Conservation (phyloP, 805 yeast genomes). For the Starmerella sp. region DNA sequence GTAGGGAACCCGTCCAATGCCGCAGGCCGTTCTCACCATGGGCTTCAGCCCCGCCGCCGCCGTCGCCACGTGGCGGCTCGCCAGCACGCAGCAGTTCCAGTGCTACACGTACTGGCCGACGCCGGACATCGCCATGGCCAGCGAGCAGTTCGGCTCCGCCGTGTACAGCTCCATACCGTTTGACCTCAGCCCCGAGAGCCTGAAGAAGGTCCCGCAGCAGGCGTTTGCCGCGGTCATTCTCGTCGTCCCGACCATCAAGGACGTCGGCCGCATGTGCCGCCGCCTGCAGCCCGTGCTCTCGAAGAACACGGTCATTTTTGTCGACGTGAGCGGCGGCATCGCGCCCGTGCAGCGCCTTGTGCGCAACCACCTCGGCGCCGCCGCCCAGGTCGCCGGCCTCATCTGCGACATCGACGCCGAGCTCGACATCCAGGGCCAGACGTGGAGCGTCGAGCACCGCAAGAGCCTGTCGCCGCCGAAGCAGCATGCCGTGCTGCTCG, state of each 20-base stretch:
- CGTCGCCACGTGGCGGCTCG: conserved; percentile 23
- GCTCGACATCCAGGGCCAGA: conserved; percentile 1
- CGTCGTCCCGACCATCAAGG: conserved; percentile 22
- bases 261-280: conserved; percentile 24
- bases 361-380: conserved; percentile 15
- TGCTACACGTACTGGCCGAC: conserved; percentile 25
- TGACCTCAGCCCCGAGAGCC: conserved; percentile 15
- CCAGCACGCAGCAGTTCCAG: conserved; percentile 15
- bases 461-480: conserved; percentile 2
- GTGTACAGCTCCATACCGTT: conserved; percentile 17
- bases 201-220: conserved; percentile 7
- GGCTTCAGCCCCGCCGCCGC: conserved; percentile 25
- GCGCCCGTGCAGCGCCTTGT: conserved; percentile 23
- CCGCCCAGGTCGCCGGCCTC: conserved; percentile 17
- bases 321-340: conserved; percentile 23
- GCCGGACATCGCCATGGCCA: conserved; percentile 15
- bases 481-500: conserved; percentile 10
- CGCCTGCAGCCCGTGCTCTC: conserved; percentile 19
- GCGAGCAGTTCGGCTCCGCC: conserved; percentile 17
- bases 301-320: conserved; percentile 19
- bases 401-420: conserved; percentile 23
- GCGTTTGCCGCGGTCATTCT: conserved; percentile 18
- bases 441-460: conserved; percentile 16
- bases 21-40: conserved; percentile 20
- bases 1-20: not conserved